Evolutionary conservation across 1,284 basidiomycete species (phyloP), one percentile per base, ranked within the genome.

Genomic region (Xanthoconium separans): DNA sequence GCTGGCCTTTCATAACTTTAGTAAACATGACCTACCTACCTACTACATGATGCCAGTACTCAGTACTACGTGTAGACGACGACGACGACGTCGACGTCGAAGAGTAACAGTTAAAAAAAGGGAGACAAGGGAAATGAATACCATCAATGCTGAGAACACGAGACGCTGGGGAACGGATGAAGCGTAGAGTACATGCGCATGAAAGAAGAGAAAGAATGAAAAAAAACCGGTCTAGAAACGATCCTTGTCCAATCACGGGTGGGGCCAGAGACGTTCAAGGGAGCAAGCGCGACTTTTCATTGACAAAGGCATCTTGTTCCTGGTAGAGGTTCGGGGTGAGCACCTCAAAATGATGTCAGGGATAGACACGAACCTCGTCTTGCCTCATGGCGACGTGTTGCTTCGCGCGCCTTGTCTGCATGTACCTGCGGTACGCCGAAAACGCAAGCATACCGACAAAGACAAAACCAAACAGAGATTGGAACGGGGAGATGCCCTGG

Each of bases 381-480:
- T 40, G 49, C 37, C 43, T 49, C 50, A 55, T 20, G 10, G 30
- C 50, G 0, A 50, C 44, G 13, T 52, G 24, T 10, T 13, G 51
- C 49, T 50, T 55, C 13, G 55, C 36, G 13, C 42, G 55, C 52
- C 47, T 64, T 27, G 24, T 39, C 46, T 39, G 42, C 4, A 31
- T 34, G 30, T 54, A 24, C 52, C 34, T 57, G 9, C 55, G 57
- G 48, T 65, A 71, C 12, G 53, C 49, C 5, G 36, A 49, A 12
- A 58, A 49, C 16, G 39, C 61, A 64, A 76, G 72, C 54, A 78
- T 53, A 33, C 72, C 70, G 53, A 79, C 70, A 47, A 77, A 63
- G 58, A 79, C 66, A 41, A 72, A 74, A 52, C 77, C 64, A 44
- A 73, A 66, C 43, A 68, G 71, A 45, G 74, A 65, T 56, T 75